phyloP scores from a whole-genome alignment of 2,329 filamentous ascomycete genomes.

The Dothideomycetidae sp. region DNA sequence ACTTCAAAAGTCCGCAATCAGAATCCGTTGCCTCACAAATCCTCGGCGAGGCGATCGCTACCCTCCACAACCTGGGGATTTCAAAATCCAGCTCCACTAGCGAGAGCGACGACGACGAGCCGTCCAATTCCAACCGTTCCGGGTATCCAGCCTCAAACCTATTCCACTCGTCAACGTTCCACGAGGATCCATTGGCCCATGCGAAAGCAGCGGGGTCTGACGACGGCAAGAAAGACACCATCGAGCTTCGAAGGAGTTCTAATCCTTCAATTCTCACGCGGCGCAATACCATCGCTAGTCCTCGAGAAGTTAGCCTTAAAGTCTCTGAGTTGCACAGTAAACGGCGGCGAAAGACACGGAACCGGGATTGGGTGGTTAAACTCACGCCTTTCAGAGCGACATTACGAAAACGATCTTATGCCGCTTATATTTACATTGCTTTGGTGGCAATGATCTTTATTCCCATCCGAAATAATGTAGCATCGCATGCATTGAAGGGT shows the following conservation, averaged over 20 bases:
- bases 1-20: constrained; percentile 8
- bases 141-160: no score
- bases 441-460: constrained; percentile 53
- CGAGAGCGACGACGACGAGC: constrained; percentile 33
- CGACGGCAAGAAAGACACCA: background rate
- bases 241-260: constrained; percentile 3
- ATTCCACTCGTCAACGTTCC: constrained; percentile 2
- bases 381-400: constrained; percentile 67
- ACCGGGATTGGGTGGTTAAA: constrained; percentile 32
- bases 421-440: constrained; percentile 58
- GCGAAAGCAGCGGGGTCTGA: constrained; percentile 1
- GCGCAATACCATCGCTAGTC: constrained; percentile 5
- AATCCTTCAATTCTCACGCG: constrained; percentile 1
- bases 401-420: constrained; percentile 70
- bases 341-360: background rate
- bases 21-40: background rate
- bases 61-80: constrained; percentile 18
- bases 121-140: constrained; percentile 15
- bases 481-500: constrained; percentile 49
- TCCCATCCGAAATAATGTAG: constrained; percentile 57
- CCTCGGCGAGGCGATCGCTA: constrained; percentile 28
- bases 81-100: constrained; percentile 1
- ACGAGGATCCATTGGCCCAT: background rate
- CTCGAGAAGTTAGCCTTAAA: constrained; percentile 2
- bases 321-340: background rate